Percentiles rank a stretch among this genome's conserved stretches.
These are phyloP conservation scores for Gliomastix tumulicola DNA, from an alignment of 2,329 filamentous ascomycete genomes.

Conservation along the genomic window DNA sequence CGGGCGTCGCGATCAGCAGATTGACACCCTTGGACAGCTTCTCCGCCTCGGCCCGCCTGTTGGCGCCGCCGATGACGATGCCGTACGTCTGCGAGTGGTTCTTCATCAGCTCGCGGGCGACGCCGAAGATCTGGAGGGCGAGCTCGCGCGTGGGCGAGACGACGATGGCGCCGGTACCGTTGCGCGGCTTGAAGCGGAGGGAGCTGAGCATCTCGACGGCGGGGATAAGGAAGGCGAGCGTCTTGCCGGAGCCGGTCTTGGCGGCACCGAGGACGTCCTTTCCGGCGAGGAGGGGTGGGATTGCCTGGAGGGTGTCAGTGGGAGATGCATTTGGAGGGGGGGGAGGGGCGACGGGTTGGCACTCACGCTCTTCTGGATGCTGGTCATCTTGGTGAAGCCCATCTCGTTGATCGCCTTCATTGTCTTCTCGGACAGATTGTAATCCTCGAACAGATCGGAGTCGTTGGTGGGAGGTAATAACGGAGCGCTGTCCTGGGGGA, in stretches of 20 bases:
- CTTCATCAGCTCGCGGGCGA: constrained; percentile 86
- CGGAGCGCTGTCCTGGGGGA: constrained; percentile 31
- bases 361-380: constrained; percentile 68
- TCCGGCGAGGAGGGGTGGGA: constrained; percentile 82
- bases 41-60: constrained; percentile 81
- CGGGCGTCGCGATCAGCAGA: constrained; percentile 87
- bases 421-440: constrained; percentile 82
- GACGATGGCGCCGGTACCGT: constrained; percentile 86
- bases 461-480: constrained; percentile 51
- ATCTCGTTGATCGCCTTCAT: constrained; percentile 84
- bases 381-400: constrained; percentile 93
- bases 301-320: constrained; percentile 42
- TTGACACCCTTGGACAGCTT: constrained; percentile 95
- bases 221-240: constrained; percentile 87
- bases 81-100: constrained; percentile 92
- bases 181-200: constrained; percentile 88
- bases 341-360: not conserved
- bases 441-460: constrained; percentile 67
- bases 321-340: not conserved
- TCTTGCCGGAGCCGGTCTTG: constrained; percentile 96
- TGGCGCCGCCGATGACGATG: constrained; percentile 93
- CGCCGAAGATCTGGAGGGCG: constrained; percentile 92
- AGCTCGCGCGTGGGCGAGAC: constrained; percentile 91
- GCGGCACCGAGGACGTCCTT: constrained; percentile 91
- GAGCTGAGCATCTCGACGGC: constrained; percentile 89